Evolutionary conservation across 225 moss, liverwort and hornwort genomes (phyloP).

Genomic region (Polytrichum formosum): DNA sequence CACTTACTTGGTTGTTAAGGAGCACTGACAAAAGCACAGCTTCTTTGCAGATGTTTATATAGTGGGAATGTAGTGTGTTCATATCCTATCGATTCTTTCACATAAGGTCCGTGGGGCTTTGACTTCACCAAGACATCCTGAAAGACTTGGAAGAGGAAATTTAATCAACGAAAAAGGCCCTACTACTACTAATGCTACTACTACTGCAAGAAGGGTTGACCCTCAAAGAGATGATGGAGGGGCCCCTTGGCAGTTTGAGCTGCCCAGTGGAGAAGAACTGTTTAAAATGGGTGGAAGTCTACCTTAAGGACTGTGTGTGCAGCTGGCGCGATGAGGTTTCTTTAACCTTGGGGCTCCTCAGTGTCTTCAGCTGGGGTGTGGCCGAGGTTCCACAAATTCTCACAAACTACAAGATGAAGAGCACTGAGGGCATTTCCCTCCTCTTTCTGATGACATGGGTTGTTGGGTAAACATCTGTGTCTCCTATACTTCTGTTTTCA

Average conservation of each 20-base stretch:
- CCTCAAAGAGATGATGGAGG: constrained; percentile 20
- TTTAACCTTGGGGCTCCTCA: constrained; percentile 59
- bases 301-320: constrained; percentile 87
- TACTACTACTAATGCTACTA: no score
- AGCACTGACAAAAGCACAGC: no score
- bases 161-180: no score
- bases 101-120: no score
- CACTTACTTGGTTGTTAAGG: no score
- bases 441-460: constrained; percentile 86
- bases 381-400: constrained; percentile 91
- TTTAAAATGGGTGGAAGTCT: constrained; percentile 61
- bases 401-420: constrained; percentile 74
- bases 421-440: constrained; percentile 81
- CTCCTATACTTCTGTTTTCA: neutral
- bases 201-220: no score
- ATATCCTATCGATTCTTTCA: no score
- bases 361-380: constrained; percentile 81
- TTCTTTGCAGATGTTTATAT: no score
- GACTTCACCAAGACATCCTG: no score
- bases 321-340: constrained; percentile 61
- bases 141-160: no score
- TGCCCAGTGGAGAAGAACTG: constrained; percentile 65
- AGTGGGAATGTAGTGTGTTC: no score
- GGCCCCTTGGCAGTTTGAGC: constrained; percentile 23
- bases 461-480: constrained; percentile 38